Evolutionary conservation across 129 eudicot genomes (phyloP).

Genomic region (Erigeron canadensis): DNA sequence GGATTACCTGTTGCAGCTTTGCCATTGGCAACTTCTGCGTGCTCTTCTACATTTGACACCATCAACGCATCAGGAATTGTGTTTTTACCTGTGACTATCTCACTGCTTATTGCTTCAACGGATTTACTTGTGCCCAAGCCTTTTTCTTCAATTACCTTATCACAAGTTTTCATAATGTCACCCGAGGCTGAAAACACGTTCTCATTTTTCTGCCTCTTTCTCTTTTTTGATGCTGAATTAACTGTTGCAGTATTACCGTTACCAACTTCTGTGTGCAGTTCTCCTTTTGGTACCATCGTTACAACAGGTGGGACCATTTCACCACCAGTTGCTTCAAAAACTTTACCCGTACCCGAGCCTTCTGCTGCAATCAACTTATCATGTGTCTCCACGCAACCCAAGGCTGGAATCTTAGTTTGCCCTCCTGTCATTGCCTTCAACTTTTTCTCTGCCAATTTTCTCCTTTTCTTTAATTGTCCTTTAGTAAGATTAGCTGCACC

Average conservation of each 20-base stretch:
- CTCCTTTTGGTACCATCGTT: too few species aligned
- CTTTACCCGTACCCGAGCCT: too few species aligned
- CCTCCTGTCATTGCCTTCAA: conserved; percentile 6
- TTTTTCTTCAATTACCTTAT: not conserved
- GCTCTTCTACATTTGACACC: conserved; percentile 10
- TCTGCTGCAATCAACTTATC: too few species aligned
- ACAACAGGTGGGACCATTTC: too few species aligned
- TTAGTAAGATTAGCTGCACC: not conserved
- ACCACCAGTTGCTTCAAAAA: too few species aligned
- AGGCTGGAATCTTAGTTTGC: not conserved
- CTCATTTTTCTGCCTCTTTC: not conserved
- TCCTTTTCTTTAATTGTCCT: not conserved
- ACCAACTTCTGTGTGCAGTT: too few species aligned
- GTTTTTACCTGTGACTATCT: not conserved
- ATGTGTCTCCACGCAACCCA: too few species aligned
- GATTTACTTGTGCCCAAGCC: not conserved
- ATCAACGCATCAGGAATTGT: not conserved
- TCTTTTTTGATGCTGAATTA: not conserved
- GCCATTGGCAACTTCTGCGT: not conserved
- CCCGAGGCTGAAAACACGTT: not conserved
- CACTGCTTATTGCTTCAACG: not conserved
- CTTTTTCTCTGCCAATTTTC: not conserved
- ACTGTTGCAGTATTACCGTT: not conserved
- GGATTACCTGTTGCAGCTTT: not conserved
- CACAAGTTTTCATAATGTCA: not conserved